phyloP scores from a whole-genome alignment of 164 flowering plant species.

The Annona cherimola region DNA sequence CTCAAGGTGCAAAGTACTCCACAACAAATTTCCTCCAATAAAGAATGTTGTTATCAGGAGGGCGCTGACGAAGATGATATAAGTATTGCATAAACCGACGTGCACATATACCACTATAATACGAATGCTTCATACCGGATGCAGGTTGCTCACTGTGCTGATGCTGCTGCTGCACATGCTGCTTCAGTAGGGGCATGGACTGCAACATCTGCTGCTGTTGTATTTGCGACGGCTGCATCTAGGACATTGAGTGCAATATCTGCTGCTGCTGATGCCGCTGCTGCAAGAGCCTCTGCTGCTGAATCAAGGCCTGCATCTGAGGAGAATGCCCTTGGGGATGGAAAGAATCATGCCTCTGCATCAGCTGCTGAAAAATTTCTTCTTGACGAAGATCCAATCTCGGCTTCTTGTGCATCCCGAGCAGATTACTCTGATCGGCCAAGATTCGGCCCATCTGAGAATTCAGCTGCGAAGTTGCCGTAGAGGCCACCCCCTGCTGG shows the following conservation, averaged over 20 bases:
- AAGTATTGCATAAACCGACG: slow-evolving; percentile 91
- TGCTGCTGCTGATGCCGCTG: slow-evolving; percentile 60
- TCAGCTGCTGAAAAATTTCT: slow-evolving; percentile 63
- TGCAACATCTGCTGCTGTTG: slow-evolving; percentile 58
- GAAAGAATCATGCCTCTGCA: slow-evolving; percentile 73
- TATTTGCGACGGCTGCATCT: slow-evolving; percentile 58
- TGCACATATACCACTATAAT: slow-evolving; percentile 82
- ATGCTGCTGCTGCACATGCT: slow-evolving; percentile 52
- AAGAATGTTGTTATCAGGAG: slow-evolving; percentile 67
- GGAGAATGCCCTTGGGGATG: slow-evolving; percentile 65
- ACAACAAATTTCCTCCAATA: slow-evolving; percentile 96
- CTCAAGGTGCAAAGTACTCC: slow-evolving; percentile 88
- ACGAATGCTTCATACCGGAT: slow-evolving; percentile 51
- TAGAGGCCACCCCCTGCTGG: slow-evolving; percentile 47
- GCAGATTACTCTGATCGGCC: slow-evolving; percentile 27
- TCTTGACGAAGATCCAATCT: slow-evolving; percentile 81
- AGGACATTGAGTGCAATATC: slow-evolving; percentile 69
- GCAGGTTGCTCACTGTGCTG: slow-evolving; percentile 56
- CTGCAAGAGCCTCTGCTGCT: slow-evolving; percentile 63
- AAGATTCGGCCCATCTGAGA: slow-evolving; percentile 40
- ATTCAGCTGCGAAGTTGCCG: slow-evolving; percentile 64
- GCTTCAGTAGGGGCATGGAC: slow-evolving; percentile 33
- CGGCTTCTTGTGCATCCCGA: slow-evolving; percentile 67
- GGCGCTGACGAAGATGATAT: slow-evolving; percentile 86
- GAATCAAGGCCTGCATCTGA: slow-evolving; percentile 72